Conservation (phyloP, 768 basidiomycete species). For the Nidularia pulvinata region DNA sequence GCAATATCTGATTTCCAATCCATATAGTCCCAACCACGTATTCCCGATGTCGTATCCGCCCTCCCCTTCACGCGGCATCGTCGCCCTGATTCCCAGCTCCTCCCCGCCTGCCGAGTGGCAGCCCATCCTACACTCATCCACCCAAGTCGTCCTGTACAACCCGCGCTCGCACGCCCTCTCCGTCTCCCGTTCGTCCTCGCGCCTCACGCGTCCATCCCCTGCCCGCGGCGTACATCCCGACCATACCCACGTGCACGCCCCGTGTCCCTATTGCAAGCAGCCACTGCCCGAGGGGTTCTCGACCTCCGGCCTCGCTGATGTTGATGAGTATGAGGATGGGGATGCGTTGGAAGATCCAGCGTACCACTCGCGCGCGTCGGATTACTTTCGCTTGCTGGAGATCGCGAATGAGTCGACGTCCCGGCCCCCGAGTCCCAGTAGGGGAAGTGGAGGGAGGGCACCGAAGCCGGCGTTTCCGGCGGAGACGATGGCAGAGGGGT, state of each 20-base stretch:
- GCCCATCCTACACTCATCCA: conserved; percentile 77
- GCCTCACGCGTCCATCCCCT: conserved; percentile 8
- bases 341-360: conserved; percentile 35
- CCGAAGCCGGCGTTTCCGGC: conserved; percentile 50
- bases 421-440: conserved; percentile 45
- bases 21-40: background rate
- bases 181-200: conserved; percentile 40
- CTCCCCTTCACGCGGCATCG: conserved; percentile 7
- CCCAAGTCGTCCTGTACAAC: conserved; percentile 89
- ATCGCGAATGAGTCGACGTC: conserved; percentile 67
- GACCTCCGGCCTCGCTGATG: conserved; percentile 11
- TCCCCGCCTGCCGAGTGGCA: conserved; percentile 49
- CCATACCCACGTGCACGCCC: conserved; percentile 10
- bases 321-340: conserved; percentile 14
- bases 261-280: conserved; percentile 80
- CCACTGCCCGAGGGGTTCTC: conserved; percentile 45
- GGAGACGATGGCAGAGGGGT: conserved; percentile 86
- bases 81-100: conserved; percentile 6
- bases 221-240: conserved; percentile 17
- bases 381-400: conserved; percentile 82
- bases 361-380: conserved; percentile 56
- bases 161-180: conserved; percentile 83
- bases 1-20: background rate
- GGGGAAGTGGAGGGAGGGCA: conserved; percentile 5
- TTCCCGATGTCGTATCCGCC: background rate